These are phyloP conservation scores for Curvularia sp. DNA, from an alignment of 2,329 filamentous ascomycete genomes.

Conservation along the genomic window DNA sequence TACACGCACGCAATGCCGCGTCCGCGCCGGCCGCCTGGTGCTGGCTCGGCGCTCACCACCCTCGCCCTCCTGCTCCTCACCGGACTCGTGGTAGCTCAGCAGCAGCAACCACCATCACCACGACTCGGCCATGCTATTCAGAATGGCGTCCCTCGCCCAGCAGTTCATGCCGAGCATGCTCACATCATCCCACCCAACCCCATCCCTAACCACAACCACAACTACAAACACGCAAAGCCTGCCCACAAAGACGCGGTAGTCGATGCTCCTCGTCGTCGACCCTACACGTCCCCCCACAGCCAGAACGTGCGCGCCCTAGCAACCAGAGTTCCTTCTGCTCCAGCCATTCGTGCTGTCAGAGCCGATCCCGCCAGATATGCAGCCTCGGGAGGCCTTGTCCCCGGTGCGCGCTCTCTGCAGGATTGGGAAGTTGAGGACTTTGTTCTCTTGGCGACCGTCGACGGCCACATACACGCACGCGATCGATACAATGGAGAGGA, in stretches of 20 bases:
- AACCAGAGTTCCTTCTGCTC: conserved; percentile 79
- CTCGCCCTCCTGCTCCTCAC: conserved; percentile 49
- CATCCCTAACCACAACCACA: neutral
- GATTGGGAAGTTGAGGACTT: conserved; percentile 99
- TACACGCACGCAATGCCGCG: conserved; percentile 45
- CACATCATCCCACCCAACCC: conserved; percentile 18
- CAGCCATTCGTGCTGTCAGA: conserved; percentile 88
- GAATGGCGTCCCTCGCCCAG: conserved; percentile 37
- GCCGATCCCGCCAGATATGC: conserved; percentile 76
- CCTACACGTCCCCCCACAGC: conserved; percentile 42
- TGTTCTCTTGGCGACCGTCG: conserved; percentile 99
- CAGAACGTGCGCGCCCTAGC: conserved; percentile 91
- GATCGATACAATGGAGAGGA: conserved; percentile 85
- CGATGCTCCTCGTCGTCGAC: conserved; percentile 32
- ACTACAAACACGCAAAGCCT: conserved; percentile 13
- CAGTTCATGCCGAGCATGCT: conserved; percentile 34
- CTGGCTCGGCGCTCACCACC: conserved; percentile 47
- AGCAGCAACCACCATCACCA: conserved; percentile 47
- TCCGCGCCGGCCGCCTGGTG: conserved; percentile 51
- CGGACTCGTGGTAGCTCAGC: conserved; percentile 51
- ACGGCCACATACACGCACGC: conserved; percentile 91
- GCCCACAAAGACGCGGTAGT: conserved; percentile 23
- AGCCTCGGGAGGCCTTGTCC: conserved; percentile 60
- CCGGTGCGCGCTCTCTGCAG: conserved; percentile 90
- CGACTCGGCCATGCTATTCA: conserved; percentile 30